These are phyloP conservation scores for Juglanconis juglandina DNA, from an alignment of 2,329 filamentous ascomycete species.

Conservation along the genomic window DNA sequence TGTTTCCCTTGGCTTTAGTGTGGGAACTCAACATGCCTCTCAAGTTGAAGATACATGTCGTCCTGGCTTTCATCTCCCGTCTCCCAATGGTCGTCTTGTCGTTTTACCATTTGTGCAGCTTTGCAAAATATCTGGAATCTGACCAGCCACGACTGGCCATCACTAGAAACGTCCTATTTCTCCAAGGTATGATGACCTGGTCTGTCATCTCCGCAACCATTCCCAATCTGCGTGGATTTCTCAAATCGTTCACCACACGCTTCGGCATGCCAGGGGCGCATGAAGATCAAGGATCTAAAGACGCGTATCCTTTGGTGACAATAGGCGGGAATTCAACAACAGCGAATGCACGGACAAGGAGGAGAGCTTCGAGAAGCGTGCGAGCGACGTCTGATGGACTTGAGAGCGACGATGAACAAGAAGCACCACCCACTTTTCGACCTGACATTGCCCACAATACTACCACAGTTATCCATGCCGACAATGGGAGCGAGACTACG, in stretches of 20 bases:
- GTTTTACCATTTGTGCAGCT: too few relatives aligned
- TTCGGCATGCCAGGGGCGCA: not conserved
- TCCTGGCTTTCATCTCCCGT: too few relatives aligned
- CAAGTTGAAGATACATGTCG: too few relatives aligned
- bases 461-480: not conserved
- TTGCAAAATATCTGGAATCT: too few relatives aligned
- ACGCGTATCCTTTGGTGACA: not conserved
- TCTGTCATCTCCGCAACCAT: constrained; percentile 22
- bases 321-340: not conserved
- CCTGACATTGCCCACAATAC: not conserved
- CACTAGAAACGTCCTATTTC: not conserved
- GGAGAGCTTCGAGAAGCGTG: not conserved
- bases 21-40: too few relatives aligned
- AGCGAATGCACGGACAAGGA: not conserved
- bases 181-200: constrained; percentile 19
- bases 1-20: too few relatives aligned
- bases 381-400: not conserved
- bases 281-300: not conserved
- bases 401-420: not conserved
- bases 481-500: not conserved
- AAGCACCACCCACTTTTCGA: not conserved
- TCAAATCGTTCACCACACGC: constrained; percentile 17
- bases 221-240: constrained; percentile 22
- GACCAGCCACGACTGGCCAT: too few relatives aligned
- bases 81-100: too few relatives aligned